Conservation (phyloP, 1,139 yeast species). For the Magnusiomyces paraingens region DNA sequence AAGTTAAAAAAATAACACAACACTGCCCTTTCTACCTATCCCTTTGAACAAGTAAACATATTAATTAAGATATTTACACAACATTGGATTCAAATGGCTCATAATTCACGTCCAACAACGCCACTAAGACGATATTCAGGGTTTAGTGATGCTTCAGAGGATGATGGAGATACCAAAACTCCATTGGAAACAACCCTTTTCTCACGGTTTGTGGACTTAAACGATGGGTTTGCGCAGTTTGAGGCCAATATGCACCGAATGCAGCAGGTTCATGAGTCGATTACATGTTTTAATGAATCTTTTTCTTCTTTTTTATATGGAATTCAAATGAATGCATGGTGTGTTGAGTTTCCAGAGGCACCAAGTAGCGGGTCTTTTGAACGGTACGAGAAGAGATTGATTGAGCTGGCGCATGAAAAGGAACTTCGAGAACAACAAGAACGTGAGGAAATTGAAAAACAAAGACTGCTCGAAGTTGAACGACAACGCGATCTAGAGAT, state of each 20-base stretch:
- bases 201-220: constrained; percentile 31
- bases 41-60: too few relatives aligned
- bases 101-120: constrained; percentile 13
- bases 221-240: constrained; percentile 49
- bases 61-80: too few relatives aligned
- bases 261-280: constrained; percentile 44
- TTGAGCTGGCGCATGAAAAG: neutral
- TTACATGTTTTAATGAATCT: constrained; percentile 53
- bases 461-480: neutral
- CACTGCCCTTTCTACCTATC: too few relatives aligned
- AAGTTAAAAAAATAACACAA: too few relatives aligned
- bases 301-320: constrained; percentile 61
- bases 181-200: constrained; percentile 8
- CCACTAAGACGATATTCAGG: constrained; percentile 14
- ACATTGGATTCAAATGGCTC: neutral
- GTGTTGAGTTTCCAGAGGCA: constrained; percentile 52
- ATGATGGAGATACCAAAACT: neutral
- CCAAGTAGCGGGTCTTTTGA: constrained; percentile 32
- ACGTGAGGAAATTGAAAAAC: neutral
- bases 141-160: constrained; percentile 5
- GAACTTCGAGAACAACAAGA: neutral
- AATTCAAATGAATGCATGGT: constrained; percentile 61
- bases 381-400: constrained; percentile 18
- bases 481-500: neutral
- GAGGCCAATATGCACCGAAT: constrained; percentile 47